Conservation (phyloP, 176 grass and related monocot genomes). For the Oryza australiensis region DNA sequence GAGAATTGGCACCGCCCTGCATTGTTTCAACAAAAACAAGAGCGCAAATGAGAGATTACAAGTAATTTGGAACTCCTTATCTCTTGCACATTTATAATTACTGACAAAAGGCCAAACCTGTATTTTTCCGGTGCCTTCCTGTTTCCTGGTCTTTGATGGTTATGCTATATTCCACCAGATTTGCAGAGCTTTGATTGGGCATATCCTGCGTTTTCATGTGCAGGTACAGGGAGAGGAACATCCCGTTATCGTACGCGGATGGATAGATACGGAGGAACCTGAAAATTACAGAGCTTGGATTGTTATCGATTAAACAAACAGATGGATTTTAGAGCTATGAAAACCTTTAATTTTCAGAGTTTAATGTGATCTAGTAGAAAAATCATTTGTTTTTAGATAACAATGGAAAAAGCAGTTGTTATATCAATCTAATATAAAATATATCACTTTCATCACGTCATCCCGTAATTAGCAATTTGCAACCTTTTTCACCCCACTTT, state of each 20-base stretch:
- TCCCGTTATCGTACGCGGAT: slow-evolving; percentile 4
- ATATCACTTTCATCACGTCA: no score
- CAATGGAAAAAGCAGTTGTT: no score
- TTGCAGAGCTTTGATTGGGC: neutral
- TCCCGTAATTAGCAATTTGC: no score
- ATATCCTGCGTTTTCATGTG: neutral
- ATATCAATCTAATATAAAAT: no score
- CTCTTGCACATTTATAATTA: neutral
- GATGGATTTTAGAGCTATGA: neutral
- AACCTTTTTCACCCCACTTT: no score
- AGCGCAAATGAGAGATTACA: neutral
- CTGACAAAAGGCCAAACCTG: neutral
- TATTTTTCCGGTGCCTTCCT: neutral
- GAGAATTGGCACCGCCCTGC: slow-evolving; percentile 18
- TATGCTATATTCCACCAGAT: slow-evolving; percentile 33
- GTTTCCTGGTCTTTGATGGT: slow-evolving; percentile 30
- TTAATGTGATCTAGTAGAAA: no score
- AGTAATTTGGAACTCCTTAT: slow-evolving; percentile 1
- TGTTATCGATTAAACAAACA: neutral
- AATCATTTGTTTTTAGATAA: no score
- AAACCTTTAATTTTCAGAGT: no score
- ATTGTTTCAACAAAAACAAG: neutral
- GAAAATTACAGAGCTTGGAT: neutral
- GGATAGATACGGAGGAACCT: slow-evolving; percentile 11
- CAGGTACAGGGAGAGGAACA: slow-evolving; percentile 22